Evolutionary conservation across 169 alveolate genomes (phyloP).

Genomic region (Cryptosporidium andersoni): DNA sequence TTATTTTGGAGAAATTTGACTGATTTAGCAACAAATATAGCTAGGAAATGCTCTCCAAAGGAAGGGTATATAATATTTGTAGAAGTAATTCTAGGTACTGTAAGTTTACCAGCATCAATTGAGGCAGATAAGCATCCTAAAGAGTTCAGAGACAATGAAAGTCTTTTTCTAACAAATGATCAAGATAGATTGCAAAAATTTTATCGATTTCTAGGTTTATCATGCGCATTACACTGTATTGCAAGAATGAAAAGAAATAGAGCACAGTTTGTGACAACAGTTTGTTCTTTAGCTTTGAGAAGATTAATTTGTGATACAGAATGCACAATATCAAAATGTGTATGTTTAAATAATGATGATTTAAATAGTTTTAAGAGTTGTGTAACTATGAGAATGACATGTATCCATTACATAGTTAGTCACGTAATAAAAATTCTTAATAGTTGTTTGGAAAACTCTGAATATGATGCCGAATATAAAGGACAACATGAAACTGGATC

Average conservation of each 20-base stretch:
- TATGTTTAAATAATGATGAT: background rate
- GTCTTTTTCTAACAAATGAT: background rate
- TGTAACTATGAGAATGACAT: background rate
- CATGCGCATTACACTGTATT: constrained; percentile 34
- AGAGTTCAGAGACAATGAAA: background rate
- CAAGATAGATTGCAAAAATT: constrained; percentile 17
- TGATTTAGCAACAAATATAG: constrained; percentile 18
- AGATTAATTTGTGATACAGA: constrained; percentile 46
- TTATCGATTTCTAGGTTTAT: constrained; percentile 45
- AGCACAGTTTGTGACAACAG: constrained; percentile 60
- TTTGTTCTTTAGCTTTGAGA: constrained; percentile 49
- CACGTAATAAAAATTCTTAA: constrained; percentile 6
- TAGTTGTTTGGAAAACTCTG: constrained; percentile 23
- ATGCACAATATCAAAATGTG: background rate
- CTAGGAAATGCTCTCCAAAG: constrained; percentile 53
- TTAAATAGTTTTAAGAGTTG: background rate
- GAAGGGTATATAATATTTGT: constrained; percentile 58
- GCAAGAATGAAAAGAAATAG: constrained; percentile 68
- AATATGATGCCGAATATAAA: constrained; percentile 64
- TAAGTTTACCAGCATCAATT: constrained; percentile 34
- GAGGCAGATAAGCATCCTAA: constrained; percentile 11
- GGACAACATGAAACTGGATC: constrained; percentile 35
- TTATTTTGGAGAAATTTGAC: constrained; percentile 17
- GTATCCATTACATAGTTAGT: constrained; percentile 13
- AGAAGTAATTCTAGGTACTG: constrained; percentile 34